phyloP scores from a whole-genome alignment of 352 stramenopile species.

The Halophytophthora batemanensis region DNA sequence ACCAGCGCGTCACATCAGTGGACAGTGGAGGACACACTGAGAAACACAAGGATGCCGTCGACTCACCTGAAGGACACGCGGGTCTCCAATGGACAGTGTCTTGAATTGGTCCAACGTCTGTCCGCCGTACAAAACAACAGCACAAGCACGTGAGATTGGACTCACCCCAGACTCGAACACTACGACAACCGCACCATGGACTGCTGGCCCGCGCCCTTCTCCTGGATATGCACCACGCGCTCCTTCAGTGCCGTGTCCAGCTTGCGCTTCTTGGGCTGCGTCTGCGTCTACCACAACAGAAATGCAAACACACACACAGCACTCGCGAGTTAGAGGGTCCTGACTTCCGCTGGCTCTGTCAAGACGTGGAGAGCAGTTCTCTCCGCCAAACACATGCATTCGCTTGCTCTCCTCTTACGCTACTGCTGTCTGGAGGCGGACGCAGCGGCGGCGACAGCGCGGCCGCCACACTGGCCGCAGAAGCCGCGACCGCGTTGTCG shows the following conservation, averaged over 20 bases:
- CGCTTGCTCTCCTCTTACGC: constrained; percentile 15
- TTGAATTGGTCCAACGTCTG: constrained; percentile 74
- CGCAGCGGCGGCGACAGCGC: neutral
- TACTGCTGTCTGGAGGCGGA: constrained; percentile 19
- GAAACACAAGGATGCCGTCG: constrained; percentile 1
- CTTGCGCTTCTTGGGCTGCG: constrained; percentile 46
- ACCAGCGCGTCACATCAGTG: neutral
- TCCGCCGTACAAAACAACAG: neutral
- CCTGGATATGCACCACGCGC: constrained; percentile 5
- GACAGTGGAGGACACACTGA: too few relatives aligned
- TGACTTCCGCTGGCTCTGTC: too few relatives aligned
- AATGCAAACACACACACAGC: neutral
- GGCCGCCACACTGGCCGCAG: constrained; percentile 1
- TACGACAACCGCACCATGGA: constrained; percentile 30
- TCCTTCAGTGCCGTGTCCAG: constrained; percentile 23
- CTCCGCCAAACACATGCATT: too few relatives aligned
- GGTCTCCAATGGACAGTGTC: constrained; percentile 52
- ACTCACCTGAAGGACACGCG: constrained; percentile 57
- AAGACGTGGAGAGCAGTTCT: too few relatives aligned
- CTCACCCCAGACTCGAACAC: too few relatives aligned
- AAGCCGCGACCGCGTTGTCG: neutral
- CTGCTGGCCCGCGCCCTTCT: constrained; percentile 10
- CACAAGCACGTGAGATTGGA: neutral
- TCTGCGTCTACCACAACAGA: constrained; percentile 8
- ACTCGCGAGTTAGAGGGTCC: too few relatives aligned